These are phyloP conservation scores for Xerocomus potaroensis DNA, from an alignment of 768 basidiomycete species.

Conservation along the genomic window DNA sequence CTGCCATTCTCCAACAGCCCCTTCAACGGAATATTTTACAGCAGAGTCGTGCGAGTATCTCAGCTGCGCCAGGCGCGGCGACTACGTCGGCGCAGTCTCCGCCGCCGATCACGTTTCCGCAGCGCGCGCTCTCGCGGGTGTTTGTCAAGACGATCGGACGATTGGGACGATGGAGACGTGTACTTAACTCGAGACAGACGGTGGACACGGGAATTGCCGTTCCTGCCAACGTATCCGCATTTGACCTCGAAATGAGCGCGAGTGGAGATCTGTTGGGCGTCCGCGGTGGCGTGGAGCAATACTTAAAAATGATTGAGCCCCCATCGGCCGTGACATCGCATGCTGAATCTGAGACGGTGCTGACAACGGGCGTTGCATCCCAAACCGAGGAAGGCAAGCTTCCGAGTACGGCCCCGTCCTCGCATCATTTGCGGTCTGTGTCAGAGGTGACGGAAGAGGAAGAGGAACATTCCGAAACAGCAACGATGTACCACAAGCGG, in stretches of 20 bases:
- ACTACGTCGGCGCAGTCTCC: constrained; percentile 31
- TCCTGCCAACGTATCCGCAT: constrained; percentile 56
- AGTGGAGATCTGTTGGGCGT: constrained; percentile 57
- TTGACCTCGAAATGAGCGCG: constrained; percentile 64
- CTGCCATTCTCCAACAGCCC: constrained; percentile 63
- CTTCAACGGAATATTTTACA: constrained; percentile 48
- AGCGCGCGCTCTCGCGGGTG: constrained; percentile 65
- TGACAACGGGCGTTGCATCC: neutral
- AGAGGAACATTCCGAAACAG: constrained; percentile 18
- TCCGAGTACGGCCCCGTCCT: neutral
- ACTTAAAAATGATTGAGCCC: constrained; percentile 53
- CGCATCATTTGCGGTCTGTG: constrained; percentile 27
- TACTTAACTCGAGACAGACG: constrained; percentile 49
- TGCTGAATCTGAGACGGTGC: constrained; percentile 5
- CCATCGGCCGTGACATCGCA: constrained; percentile 20
- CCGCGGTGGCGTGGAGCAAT: constrained; percentile 62
- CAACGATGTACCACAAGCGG: constrained; percentile 11
- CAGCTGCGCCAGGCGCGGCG: constrained; percentile 20
- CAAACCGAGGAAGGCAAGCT: constrained; percentile 7
- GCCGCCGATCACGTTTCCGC: constrained; percentile 42
- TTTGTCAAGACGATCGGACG: constrained; percentile 81
- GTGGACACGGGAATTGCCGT: constrained; percentile 34
- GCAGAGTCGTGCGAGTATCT: constrained; percentile 36
- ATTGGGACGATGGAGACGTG: constrained; percentile 78
- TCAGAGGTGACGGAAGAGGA: constrained; percentile 32